Conservation (phyloP, 2,329 filamentous ascomycete species). For the Neonectria ditissima region DNA sequence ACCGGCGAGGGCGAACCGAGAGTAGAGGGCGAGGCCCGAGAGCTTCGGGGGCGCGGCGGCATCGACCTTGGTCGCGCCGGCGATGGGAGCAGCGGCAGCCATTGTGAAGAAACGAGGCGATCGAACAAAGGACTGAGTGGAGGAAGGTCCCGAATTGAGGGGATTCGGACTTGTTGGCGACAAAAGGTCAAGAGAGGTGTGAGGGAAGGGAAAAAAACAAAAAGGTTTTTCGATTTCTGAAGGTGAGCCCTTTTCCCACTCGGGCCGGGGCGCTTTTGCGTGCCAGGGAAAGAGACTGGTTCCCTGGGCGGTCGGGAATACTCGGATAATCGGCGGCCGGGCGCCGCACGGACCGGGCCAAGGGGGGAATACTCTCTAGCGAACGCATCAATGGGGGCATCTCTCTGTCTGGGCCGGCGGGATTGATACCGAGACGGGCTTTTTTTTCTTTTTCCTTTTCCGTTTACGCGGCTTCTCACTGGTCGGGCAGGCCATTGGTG, state of each 20-base stretch:
- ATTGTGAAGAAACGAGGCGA: conserved; percentile 52
- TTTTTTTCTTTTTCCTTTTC: background rate
- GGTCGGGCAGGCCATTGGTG: background rate
- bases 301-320: conserved; percentile 45
- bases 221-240: conserved; percentile 35
- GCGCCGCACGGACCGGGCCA: conserved; percentile 45
- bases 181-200: conserved; percentile 13
- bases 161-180: conserved; percentile 28
- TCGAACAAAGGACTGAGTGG: conserved; percentile 50
- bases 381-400: conserved; percentile 3
- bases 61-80: conserved; percentile 54
- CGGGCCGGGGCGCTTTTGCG: conserved; percentile 25
- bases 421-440: background rate
- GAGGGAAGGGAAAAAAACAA: conserved; percentile 27
- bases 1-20: conserved; percentile 95
- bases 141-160: conserved; percentile 42
- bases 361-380: conserved; percentile 25
- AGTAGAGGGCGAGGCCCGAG: conserved; percentile 79
- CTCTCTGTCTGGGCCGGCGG: background rate
- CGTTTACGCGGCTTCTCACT: conserved; percentile 21
- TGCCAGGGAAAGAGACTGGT: conserved; percentile 40
- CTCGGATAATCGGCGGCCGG: conserved; percentile 48
- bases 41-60: conserved; percentile 54
- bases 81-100: conserved; percentile 48
- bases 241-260: conserved; percentile 45